A percentile compares a stretch with the other conserved stretches of the same genome.
Conservation (phyloP, 2,329 filamentous ascomycete genomes). For the Talaromyces atroroseus region DNA sequence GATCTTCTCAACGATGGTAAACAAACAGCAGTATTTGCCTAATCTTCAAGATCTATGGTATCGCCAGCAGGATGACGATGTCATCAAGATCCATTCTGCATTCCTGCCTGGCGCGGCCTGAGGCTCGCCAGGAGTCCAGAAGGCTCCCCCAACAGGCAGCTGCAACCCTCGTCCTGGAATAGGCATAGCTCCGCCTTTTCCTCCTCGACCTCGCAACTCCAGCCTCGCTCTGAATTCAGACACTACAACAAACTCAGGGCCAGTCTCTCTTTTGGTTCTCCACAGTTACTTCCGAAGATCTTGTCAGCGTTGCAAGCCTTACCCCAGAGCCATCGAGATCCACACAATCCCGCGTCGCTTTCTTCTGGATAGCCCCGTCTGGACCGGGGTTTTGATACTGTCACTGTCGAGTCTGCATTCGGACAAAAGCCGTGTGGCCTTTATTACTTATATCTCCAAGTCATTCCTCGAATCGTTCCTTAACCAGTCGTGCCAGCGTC, state of each 20-base stretch:
- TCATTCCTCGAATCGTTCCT: not conserved
- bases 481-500: slow-evolving; percentile 4
- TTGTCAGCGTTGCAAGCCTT: not conserved
- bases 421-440: not conserved
- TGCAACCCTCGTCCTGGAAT: not conserved
- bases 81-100: not conserved
- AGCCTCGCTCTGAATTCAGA: slow-evolving; percentile 4
- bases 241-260: not conserved
- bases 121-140: not conserved
- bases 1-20: too few relatives aligned
- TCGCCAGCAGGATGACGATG: not conserved
- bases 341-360: not conserved
- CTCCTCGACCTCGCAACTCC: not conserved
- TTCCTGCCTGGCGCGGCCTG: slow-evolving; percentile 3
- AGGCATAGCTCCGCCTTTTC: not conserved
- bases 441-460: slow-evolving; percentile 12
- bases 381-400: not conserved
- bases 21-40: not conserved
- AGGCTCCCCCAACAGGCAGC: slow-evolving; percentile 3
- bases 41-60: not conserved
- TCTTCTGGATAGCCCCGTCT: not conserved
- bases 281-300: not conserved
- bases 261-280: not conserved
- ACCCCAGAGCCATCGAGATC: not conserved
- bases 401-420: slow-evolving; percentile 9